A percentile compares a stretch with the other conserved stretches of the same genome.
Conservation (phyloP, 306 rosid species). For the Pterocarpus santalinus region DNA sequence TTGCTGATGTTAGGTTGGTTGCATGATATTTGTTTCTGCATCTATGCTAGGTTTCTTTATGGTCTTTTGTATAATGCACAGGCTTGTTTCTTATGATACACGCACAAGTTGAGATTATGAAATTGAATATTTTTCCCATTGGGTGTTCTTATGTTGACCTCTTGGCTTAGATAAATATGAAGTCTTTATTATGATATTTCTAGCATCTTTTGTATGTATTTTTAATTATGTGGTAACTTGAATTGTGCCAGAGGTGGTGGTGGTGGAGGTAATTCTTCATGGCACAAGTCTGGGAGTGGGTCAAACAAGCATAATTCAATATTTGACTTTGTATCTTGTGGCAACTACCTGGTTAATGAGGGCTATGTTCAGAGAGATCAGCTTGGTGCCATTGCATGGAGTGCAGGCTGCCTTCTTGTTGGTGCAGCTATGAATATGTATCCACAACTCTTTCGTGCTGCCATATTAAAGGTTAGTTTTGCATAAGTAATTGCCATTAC, state of each 20-base stretch:
- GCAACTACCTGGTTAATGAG: conserved; percentile 71
- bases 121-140: conserved; percentile 21
- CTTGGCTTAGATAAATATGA: conserved; percentile 31
- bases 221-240: conserved; percentile 25
- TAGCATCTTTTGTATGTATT: conserved; percentile 16
- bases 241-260: conserved; percentile 78
- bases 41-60: conserved; percentile 22
- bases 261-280: conserved; percentile 60
- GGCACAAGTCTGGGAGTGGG: conserved; percentile 87
- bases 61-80: conserved; percentile 6
- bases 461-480: conserved; percentile 77
- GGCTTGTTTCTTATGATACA: conserved; percentile 23
- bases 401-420: conserved; percentile 91
- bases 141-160: neutral
- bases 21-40: neutral
- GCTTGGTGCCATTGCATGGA: conserved; percentile 80
- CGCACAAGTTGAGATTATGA: conserved; percentile 17
- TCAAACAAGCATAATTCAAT: conserved; percentile 77
- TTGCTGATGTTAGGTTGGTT: conserved; percentile 91
- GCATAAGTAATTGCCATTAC: neutral
- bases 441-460: conserved; percentile 81
- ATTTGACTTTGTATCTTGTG: conserved; percentile 80
- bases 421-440: conserved; percentile 82
- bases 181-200: conserved; percentile 33
- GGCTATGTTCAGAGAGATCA: conserved; percentile 67